phyloP scores from a whole-genome alignment of 164 flowering plant species.

The Litsea cubeba region DNA sequence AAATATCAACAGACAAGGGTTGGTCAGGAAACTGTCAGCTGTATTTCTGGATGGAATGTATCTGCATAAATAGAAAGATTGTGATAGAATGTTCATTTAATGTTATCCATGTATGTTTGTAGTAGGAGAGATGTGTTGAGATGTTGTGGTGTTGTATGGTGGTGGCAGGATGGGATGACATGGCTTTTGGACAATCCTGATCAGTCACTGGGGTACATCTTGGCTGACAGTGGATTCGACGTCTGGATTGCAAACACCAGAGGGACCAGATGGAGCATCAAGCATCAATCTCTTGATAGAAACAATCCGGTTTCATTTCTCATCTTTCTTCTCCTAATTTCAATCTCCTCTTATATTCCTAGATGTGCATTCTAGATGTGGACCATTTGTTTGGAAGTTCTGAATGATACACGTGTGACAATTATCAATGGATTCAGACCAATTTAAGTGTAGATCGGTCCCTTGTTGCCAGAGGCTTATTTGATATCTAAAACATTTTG shows the following conservation, averaged over 20 bases:
- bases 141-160: neutral
- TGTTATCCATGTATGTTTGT: neutral
- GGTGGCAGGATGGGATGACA: conserved; percentile 58
- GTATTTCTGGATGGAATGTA: too few relatives aligned
- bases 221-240: conserved; percentile 68
- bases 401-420: too few relatives aligned
- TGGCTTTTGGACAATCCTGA: conserved; percentile 62
- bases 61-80: too few relatives aligned
- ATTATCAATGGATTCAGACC: too few relatives aligned
- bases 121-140: too few relatives aligned
- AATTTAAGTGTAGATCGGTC: too few relatives aligned
- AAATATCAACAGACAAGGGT: too few relatives aligned
- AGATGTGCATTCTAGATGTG: neutral
- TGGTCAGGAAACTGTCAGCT: too few relatives aligned
- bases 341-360: neutral
- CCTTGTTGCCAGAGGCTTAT: neutral
- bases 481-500: neutral
- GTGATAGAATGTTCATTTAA: neutral
- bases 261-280: conserved; percentile 60
- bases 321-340: neutral
- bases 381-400: too few relatives aligned
- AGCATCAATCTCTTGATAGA: conserved; percentile 40
- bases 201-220: conserved; percentile 46
- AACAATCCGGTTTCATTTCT: conserved; percentile 21
- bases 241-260: conserved; percentile 74